Base-by-base conservation (phyloP, 2,329 filamentous ascomycete species). In the Exophiala mesophila region DNA sequence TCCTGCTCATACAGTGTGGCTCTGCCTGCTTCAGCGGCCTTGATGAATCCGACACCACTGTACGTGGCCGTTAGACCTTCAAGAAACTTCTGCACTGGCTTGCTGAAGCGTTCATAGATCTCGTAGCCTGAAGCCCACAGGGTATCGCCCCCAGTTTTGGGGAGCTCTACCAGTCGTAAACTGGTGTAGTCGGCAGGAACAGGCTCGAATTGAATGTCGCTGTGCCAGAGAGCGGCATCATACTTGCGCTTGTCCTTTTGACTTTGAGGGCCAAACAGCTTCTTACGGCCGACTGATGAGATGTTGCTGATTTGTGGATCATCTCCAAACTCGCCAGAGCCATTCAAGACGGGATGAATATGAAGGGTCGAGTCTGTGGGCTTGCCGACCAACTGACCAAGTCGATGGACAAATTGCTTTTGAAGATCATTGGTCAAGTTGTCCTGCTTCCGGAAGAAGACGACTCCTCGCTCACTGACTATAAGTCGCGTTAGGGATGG, bases 101-200 rank as follows among this genome's bases (percentile, higher is more conserved):
- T 33, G 39, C 40, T 47, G 30, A 85, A 67, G 19, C 77, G 72
- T 55, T 85, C 80, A 54, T 82, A 84, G 9, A 82, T 61, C 52
- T 83, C 79, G 55, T 83, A 83, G 0, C 78, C 78, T 1, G 77
- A 80, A 0, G 80, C 80, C 78, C 80, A 84, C 4, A 84, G 70
- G 0, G 81, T 83, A 58, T 81, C 76, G 18, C 52, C 54, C 5
- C 77, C 77, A 0, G 72, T 77, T 32, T 66, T 64, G 1, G 78
- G 78, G 0, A 82, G 61, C 36, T 76, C 63, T 3, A 70, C 72
- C 1, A 82, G 62, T 20, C 77, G 71, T n/a, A 84, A 64, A 1
- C 75, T 68, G 0, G 79, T 71, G 54, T 83, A 85, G 57, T 85
- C 80, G 5, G 72, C 71, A 0, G 82, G 81, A 3, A 76, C 64